Evolutionary conservation across 2,329 filamentous ascomycete species (phyloP).

Genomic region (Microcera coccophila): DNA sequence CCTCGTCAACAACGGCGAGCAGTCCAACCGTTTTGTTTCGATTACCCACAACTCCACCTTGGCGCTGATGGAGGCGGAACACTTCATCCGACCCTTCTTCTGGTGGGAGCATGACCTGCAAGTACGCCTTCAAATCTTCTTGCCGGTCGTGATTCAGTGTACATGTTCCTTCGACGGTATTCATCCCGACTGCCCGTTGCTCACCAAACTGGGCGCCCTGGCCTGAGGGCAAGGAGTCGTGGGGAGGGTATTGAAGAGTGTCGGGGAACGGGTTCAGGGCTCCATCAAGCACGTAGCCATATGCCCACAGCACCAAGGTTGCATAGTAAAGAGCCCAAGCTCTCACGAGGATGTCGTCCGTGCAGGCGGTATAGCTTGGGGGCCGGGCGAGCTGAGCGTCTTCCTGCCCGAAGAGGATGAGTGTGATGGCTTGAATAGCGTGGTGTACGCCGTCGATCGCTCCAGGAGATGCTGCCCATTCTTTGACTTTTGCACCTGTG

Average conservation of each 20-base stretch:
- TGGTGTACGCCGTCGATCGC: constrained; percentile 27
- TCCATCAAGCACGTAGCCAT: constrained; percentile 27
- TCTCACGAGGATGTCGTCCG: constrained; percentile 22
- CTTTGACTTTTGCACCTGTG: constrained; percentile 27
- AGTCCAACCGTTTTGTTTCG: constrained; percentile 26
- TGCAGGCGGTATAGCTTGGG: constrained; percentile 23
- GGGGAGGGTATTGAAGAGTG: constrained; percentile 21
- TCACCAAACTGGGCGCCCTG: neutral
- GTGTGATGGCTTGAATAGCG: constrained; percentile 23
- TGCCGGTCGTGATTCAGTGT: constrained; percentile 20
- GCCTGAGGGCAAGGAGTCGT: neutral
- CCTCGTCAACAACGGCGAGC: constrained; percentile 24
- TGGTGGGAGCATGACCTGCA: constrained; percentile 28
- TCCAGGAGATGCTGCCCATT: constrained; percentile 27
- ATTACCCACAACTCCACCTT: constrained; percentile 25
- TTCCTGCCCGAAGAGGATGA: constrained; percentile 22
- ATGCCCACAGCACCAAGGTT: constrained; percentile 26
- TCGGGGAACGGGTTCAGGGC: constrained; percentile 26
- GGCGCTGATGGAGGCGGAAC: constrained; percentile 27
- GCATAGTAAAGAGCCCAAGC: constrained; percentile 28
- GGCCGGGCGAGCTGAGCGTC: constrained; percentile 12
- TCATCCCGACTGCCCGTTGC: neutral
- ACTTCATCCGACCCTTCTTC: constrained; percentile 27
- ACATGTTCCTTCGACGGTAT: constrained; percentile 15
- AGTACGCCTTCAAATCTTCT: constrained; percentile 25